Evolutionary conservation across 2,329 filamentous ascomycete species (phyloP), one percentile per base, ranked within the genome.

Genomic region (Metarhizium guizhouense): DNA sequence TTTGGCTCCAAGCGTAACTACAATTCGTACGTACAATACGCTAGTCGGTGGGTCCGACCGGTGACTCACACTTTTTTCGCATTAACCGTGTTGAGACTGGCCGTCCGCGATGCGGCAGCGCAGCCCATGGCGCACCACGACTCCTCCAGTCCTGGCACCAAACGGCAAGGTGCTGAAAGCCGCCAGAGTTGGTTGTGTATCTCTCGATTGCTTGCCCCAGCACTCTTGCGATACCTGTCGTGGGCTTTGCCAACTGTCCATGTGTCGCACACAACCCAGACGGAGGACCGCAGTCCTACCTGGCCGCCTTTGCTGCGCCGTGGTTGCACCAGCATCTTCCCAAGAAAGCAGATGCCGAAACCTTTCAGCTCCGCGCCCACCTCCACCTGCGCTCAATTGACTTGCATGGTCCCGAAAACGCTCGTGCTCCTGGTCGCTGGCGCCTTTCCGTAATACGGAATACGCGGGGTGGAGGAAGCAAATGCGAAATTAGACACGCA

Each of bases 61-160:
- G 66, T 70, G 68, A 70, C 61, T 70, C 68, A 70, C 67, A 70
- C 63, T 62, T 61, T 64, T 25, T 63, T 53, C 20, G 47, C 61
- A 62, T 64, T 63, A 67, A 60, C 60, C 65, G 52, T 30, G 58
- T 67, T 63, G 32, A 61, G 68, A 59, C 62, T 68, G 62, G 63
- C 63, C 66, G 63, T 47, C 36, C 18, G 30, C 30, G 47, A 45
- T 3, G 36, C 47, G 25, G 14, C 32, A 16, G 47, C 36, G 36
- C 53, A 47, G 30, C 43, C 43, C 18, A 10, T 16, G 16, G 34
- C 34, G 34, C 34, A 36, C 1, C 25, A 25, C 25, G 25, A 25
- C 25, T 25, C 25, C 25, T 25, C 25, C 25, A 3, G 25, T 25
- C 25, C 25, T 25, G 25, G 25, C 25, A 25, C 4, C 25, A 25